Conservation (phyloP, 345 rosid genomes). For the Iberis pinnata region DNA sequence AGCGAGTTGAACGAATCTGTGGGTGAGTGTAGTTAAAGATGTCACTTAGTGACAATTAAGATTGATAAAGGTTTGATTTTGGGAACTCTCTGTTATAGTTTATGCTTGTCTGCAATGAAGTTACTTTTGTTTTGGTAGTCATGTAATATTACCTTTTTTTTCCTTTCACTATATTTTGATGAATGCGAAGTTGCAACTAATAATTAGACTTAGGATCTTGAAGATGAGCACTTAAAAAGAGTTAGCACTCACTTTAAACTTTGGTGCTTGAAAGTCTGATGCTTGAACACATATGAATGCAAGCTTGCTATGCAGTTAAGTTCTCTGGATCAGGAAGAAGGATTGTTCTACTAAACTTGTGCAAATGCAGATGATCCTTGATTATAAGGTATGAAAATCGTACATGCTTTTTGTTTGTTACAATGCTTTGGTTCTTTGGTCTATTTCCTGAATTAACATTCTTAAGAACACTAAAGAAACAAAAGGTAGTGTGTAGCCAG, state of each 20-base stretch:
- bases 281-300: slow-evolving; percentile 1
- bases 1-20: neutral
- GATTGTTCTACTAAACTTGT: neutral
- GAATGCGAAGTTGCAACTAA: too few relatives aligned
- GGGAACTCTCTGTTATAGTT: slow-evolving; percentile 22
- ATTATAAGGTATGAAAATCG: slow-evolving; percentile 6
- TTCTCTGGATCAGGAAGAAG: slow-evolving; percentile 4
- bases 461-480: neutral
- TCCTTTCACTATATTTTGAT: neutral
- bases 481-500: neutral
- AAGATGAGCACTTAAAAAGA: slow-evolving; percentile 10
- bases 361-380: neutral
- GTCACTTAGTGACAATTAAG: slow-evolving; percentile 10
- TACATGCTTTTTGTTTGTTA: neutral
- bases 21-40: too few relatives aligned
- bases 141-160: neutral
- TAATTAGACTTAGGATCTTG: slow-evolving; percentile 3
- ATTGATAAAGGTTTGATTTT: slow-evolving; percentile 16
- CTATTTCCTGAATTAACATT: neutral
- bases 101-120: slow-evolving; percentile 1
- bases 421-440: neutral
- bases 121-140: too few relatives aligned
- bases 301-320: neutral
- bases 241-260: slow-evolving; percentile 1
- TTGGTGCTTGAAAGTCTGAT: slow-evolving; percentile 12